These are phyloP conservation scores for Candida sanyaensis DNA, from an alignment of 1,139 yeast species.

Conservation along the genomic window DNA sequence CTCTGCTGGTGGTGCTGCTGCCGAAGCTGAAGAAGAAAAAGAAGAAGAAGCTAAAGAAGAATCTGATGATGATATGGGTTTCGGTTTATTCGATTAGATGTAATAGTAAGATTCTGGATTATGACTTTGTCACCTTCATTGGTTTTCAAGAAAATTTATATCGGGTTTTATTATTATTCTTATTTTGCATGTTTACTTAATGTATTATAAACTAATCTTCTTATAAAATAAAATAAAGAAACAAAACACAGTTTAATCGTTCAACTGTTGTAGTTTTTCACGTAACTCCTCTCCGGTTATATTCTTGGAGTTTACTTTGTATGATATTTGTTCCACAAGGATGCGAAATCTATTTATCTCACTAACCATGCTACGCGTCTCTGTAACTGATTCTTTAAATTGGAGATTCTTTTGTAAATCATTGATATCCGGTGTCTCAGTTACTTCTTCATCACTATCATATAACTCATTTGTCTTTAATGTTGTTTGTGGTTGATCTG, in stretches of 20 bases:
- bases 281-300: constrained; percentile 5
- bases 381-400: background rate
- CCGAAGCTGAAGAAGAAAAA: constrained; percentile 39
- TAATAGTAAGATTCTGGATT: background rate
- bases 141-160: background rate
- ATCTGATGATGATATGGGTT: constrained; percentile 81
- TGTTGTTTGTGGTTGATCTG: background rate
- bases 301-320: constrained; percentile 13
- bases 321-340: constrained; percentile 30
- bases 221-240: background rate
- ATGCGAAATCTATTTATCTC: constrained; percentile 34
- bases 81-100: constrained; percentile 83
- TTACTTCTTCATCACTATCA: constrained; percentile 24
- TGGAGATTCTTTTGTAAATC: constrained; percentile 3
- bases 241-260: background rate
- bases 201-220: constrained; percentile 7
- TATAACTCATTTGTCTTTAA: constrained; percentile 6
- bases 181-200: constrained; percentile 8
- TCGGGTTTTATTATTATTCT: background rate
- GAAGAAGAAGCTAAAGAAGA: constrained; percentile 30
- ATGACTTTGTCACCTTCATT: constrained; percentile 2
- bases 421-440: background rate
- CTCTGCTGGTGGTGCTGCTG: constrained; percentile 42
- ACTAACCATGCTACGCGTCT: constrained; percentile 13
- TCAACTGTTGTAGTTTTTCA: constrained; percentile 6